phyloP scores from a whole-genome alignment of 441 rosid genomes.

The Cnidoscolus chayamansa region DNA sequence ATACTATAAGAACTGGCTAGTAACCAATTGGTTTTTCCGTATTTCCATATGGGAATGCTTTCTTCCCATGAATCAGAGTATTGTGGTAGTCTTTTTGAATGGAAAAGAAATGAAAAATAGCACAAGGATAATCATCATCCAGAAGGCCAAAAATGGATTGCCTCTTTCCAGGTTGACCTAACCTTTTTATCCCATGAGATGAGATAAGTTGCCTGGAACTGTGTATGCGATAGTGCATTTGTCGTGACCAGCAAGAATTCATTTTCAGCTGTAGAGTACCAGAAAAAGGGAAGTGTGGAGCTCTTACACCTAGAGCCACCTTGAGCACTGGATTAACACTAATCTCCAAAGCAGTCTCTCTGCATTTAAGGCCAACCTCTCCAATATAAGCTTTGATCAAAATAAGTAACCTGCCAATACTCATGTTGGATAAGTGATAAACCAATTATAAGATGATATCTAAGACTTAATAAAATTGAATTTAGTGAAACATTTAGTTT shows the following conservation, averaged over 20 bases:
- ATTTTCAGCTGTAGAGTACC: slow-evolving; percentile 21
- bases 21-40: not conserved
- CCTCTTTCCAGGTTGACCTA: too few species aligned
- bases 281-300: slow-evolving; percentile 29
- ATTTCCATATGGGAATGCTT: not conserved
- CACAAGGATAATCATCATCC: not conserved
- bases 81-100: not conserved
- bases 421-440: too few species aligned
- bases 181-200: too few species aligned
- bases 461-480: too few species aligned
- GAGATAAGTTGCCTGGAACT: not conserved
- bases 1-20: too few species aligned
- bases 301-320: slow-evolving; percentile 27
- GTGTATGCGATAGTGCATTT: not conserved
- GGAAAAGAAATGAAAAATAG: not conserved
- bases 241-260: not conserved
- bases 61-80: not conserved
- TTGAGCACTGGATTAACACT: slow-evolving; percentile 18
- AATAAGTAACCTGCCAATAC: not conserved
- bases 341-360: slow-evolving; percentile 29
- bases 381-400: slow-evolving; percentile 21
- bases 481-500: too few species aligned
- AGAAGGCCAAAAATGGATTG: too few species aligned
- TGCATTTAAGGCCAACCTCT: slow-evolving; percentile 23
- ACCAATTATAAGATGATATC: too few species aligned